phyloP scores from a whole-genome alignment of 208 protist species.

The Crithidia acanthocephali region DNA sequence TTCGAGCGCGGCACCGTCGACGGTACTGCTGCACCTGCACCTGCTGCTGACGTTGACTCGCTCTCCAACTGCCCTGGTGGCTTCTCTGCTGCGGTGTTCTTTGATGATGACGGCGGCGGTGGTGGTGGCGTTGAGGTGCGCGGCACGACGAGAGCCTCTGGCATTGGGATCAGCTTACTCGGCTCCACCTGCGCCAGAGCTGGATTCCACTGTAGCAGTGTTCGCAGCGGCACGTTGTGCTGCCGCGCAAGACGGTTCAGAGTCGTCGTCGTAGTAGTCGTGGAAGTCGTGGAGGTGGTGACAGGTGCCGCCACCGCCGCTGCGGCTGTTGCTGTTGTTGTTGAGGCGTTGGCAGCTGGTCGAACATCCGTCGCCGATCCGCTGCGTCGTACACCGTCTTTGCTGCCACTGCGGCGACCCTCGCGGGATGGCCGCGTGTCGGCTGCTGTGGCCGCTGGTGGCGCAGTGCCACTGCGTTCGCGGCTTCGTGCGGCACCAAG shows the following conservation, averaged over 20 bases:
- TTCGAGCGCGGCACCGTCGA: neutral
- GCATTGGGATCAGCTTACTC: constrained; percentile 31
- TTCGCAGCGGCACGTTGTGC: constrained; percentile 35
- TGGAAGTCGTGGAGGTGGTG: constrained; percentile 6
- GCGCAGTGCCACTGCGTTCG: neutral
- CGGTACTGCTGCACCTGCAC: neutral
- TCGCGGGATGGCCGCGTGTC: neutral
- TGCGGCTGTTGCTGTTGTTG: neutral
- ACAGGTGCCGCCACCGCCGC: neutral
- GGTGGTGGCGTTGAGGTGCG: neutral
- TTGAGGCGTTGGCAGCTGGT: neutral
- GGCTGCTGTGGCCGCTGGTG: neutral
- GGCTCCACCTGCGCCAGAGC: constrained; percentile 33
- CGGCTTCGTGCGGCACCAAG: neutral
- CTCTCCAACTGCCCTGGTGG: neutral
- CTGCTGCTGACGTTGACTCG: neutral
- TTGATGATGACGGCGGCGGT: neutral
- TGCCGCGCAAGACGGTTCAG: constrained; percentile 41
- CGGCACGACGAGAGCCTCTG: constrained; percentile 3
- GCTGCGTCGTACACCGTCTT: neutral
- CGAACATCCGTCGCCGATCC: neutral
- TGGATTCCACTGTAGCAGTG: constrained; percentile 43
- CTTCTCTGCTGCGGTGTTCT: neutral
- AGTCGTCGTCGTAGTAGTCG: constrained; percentile 32
- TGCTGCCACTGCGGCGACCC: neutral